Evolutionary conservation across 1,284 basidiomycete species (phyloP).

Genomic region (Grifola frondosa): DNA sequence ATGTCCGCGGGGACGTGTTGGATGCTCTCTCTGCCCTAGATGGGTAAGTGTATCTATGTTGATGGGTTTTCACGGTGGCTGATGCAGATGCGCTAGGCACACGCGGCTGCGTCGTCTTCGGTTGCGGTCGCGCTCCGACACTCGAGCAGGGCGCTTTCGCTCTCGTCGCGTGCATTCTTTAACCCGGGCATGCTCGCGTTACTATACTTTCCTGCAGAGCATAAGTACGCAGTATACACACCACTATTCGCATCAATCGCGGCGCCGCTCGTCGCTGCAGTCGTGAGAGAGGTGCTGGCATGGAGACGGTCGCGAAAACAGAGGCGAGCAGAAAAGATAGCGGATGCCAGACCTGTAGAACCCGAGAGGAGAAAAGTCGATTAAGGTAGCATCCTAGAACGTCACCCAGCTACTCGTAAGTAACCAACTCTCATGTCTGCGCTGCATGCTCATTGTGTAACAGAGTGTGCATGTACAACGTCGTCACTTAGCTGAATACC

Average conservation of each 20-base stretch:
- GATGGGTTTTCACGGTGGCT: too few relatives aligned
- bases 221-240: slow-evolving; percentile 93
- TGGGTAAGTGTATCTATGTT: slow-evolving; percentile 43
- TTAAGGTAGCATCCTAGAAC: too few relatives aligned
- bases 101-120: slow-evolving; percentile 40
- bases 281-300: slow-evolving; percentile 64
- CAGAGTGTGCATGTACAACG: too few relatives aligned
- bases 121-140: slow-evolving; percentile 53
- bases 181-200: slow-evolving; percentile 94
- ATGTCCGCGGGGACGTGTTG: slow-evolving; percentile 73
- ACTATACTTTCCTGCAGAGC: slow-evolving; percentile 95
- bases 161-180: slow-evolving; percentile 92
- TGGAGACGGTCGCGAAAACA: slow-evolving; percentile 47
- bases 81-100: slow-evolving; percentile 38
- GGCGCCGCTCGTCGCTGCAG: slow-evolving; percentile 78
- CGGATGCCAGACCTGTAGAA: too few relatives aligned
- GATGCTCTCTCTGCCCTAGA: slow-evolving; percentile 71
- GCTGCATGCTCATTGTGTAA: too few relatives aligned
- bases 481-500: too few relatives aligned
- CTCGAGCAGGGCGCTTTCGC: slow-evolving; percentile 65
- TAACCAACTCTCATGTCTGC: too few relatives aligned
- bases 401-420: too few relatives aligned
- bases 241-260: slow-evolving; percentile 88
- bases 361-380: too few relatives aligned
- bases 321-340: too few relatives aligned